Percentiles rank a stretch among this genome's conserved stretches.
These are phyloP conservation scores for Tricholoma flavovirens DNA, from an alignment of 768 basidiomycete species.

Conservation along the genomic window DNA sequence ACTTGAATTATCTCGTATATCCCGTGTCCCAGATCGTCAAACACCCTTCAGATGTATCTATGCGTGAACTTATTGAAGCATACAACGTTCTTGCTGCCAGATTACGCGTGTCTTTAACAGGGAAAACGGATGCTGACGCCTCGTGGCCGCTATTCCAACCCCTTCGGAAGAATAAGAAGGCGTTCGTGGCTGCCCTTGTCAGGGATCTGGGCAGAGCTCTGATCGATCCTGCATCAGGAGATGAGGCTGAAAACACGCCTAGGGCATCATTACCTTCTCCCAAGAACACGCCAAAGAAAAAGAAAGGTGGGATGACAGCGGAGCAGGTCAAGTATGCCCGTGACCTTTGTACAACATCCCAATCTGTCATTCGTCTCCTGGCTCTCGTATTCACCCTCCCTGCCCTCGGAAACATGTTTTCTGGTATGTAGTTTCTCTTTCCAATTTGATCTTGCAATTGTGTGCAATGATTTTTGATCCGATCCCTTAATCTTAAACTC, in stretches of 20 bases:
- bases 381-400: conserved; percentile 55
- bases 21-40: conserved; percentile 59
- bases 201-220: conserved; percentile 66
- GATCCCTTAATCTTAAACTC: conserved; percentile 9
- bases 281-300: conserved; percentile 57
- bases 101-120: conserved; percentile 41
- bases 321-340: conserved; percentile 76
- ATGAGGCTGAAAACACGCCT: conserved; percentile 14
- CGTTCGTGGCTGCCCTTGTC: conserved; percentile 53
- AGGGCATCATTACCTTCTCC: conserved; percentile 56
- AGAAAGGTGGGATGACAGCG: conserved; percentile 65
- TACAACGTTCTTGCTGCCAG: conserved; percentile 68
- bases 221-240: conserved; percentile 43
- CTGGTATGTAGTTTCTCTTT: conserved; percentile 36
- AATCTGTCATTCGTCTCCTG: conserved; percentile 65
- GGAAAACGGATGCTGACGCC: conserved; percentile 47
- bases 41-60: conserved; percentile 30
- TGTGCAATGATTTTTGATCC: too few relatives aligned
- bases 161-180: conserved; percentile 45
- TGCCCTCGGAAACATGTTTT: conserved; percentile 54
- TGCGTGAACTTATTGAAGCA: conserved; percentile 62
- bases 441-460: neutral
- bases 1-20: conserved; percentile 58
- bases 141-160: conserved; percentile 74
- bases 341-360: conserved; percentile 69